phyloP scores from a whole-genome alignment of 345 rosid genomes.

The Citrus mangshanensis region DNA sequence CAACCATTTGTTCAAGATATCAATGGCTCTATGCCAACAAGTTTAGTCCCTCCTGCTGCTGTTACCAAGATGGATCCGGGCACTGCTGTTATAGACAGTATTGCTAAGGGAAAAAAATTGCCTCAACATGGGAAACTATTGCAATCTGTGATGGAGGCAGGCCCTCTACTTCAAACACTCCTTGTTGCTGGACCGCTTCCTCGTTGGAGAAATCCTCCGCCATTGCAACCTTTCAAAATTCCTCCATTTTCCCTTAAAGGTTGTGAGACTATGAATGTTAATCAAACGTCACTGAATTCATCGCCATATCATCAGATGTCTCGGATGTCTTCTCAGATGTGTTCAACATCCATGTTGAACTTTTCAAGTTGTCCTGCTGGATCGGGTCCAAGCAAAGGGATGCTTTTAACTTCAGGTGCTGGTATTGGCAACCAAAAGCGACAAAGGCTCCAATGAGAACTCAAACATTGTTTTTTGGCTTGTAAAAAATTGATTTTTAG shows the following conservation, averaged over 20 bases:
- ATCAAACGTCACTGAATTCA: constrained; percentile 14
- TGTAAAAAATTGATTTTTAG: constrained; percentile 17
- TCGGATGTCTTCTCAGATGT: constrained; percentile 33
- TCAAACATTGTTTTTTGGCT: neutral
- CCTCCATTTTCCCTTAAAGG: constrained; percentile 48
- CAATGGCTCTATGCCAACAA: constrained; percentile 10
- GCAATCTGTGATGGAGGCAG: constrained; percentile 64
- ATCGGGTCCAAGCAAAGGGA: constrained; percentile 24
- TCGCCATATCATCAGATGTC: constrained; percentile 18
- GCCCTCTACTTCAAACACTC: constrained; percentile 77
- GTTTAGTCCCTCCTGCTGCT: constrained; percentile 15
- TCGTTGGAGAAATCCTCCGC: constrained; percentile 95
- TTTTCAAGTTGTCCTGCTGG: constrained; percentile 35
- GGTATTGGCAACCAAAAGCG: constrained; percentile 38
- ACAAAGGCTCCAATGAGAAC: constrained; percentile 53
- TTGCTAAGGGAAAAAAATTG: constrained; percentile 48
- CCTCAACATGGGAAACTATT: constrained; percentile 76
- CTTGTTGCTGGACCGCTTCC: constrained; percentile 94
- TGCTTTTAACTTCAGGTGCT: constrained; percentile 21
- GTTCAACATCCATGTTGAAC: constrained; percentile 52
- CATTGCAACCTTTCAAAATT: constrained; percentile 52
- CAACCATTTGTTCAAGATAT: constrained; percentile 26
- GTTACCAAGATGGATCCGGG: constrained; percentile 36
- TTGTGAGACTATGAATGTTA: constrained; percentile 13
- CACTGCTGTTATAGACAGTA: constrained; percentile 41